Conservation (phyloP, 2,329 filamentous ascomycete genomes). For the Calonectria montana region DNA sequence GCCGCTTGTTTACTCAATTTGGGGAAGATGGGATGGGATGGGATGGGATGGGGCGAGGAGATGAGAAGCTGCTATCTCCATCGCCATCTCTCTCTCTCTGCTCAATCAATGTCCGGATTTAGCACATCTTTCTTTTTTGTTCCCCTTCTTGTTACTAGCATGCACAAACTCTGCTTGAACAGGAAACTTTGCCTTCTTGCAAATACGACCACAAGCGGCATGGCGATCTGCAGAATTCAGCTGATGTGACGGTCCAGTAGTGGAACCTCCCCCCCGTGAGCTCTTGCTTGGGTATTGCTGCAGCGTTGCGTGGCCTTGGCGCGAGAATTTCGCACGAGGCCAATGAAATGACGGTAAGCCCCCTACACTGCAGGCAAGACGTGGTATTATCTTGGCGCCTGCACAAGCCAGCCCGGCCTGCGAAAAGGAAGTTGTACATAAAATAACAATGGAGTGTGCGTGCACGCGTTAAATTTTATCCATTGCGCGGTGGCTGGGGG, state of each 20-base stretch:
- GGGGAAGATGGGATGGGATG: too few species aligned
- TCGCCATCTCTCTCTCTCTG: too few species aligned
- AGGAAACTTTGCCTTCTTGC: background rate
- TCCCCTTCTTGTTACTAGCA: too few species aligned
- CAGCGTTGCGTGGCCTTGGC: background rate
- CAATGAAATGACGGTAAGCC: background rate
- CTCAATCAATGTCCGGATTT: background rate
- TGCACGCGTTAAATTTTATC: too few species aligned
- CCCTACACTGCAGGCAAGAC: background rate
- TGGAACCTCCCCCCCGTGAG: background rate
- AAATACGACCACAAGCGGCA: background rate
- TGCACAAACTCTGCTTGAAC: background rate
- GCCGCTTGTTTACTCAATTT: too few species aligned
- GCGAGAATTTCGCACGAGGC: background rate
- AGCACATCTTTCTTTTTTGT: background rate
- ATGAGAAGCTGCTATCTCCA: too few species aligned
- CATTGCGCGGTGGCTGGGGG: too few species aligned
- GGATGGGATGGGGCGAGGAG: too few species aligned
- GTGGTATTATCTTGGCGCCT: background rate
- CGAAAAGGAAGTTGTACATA: background rate
- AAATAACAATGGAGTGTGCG: background rate
- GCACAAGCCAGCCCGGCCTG: background rate
- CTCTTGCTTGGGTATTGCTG: background rate
- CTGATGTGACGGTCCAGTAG: background rate
- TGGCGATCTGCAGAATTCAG: background rate